Evolutionary conservation across 352 stramenopile species (phyloP), one percentile per base, ranked within the genome.

Genomic region (Globisporangium middletonii): DNA sequence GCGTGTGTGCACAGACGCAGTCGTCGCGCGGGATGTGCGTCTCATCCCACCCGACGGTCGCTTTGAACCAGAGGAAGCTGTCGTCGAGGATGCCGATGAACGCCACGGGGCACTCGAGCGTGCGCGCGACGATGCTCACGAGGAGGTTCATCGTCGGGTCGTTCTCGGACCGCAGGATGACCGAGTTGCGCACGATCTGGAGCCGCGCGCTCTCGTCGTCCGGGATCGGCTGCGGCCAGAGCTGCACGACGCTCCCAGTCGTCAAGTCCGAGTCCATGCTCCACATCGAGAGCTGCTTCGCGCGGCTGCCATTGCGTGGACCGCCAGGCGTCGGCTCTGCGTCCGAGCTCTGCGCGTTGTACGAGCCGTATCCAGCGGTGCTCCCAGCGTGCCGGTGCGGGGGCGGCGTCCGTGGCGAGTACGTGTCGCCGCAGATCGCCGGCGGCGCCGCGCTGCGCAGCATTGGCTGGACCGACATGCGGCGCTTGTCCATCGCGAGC

Each of bases 81-180:
- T 83, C 71, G 59, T 89, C 69, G 46, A 88, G 67, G 50, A 89
- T 79, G 4, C 78, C 77, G 48, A 92, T 82, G 58, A 86, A 85
- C 12, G 79, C 83, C 38, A 79, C 72, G 18, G 78, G 76, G 16
- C 78, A 89, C 62, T 76, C 68, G 43, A 92, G 67, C 27, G 83
- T 88, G 13, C 77, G 76, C 8, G 76, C 72, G 23, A 92, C 71
- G 51, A 92, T 88, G 56, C 59, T 79, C 46, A 88, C 74, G 11
- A 92, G 68, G 53, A 90, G 60, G 27, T 81, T 77, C 76, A 92
- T 85, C 4, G 83, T 92, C 53, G 78, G 72, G 48, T 90, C 81
- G 59, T 73, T 75, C 52, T 88, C 70, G 26, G 57, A 58, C 26
- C 69, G 71, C 52, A 59, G 62, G 57, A 89, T 85, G 9, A 69